Evolutionary conservation across 768 basidiomycete genomes (phyloP).

Genomic region (Daedalea quercina): DNA sequence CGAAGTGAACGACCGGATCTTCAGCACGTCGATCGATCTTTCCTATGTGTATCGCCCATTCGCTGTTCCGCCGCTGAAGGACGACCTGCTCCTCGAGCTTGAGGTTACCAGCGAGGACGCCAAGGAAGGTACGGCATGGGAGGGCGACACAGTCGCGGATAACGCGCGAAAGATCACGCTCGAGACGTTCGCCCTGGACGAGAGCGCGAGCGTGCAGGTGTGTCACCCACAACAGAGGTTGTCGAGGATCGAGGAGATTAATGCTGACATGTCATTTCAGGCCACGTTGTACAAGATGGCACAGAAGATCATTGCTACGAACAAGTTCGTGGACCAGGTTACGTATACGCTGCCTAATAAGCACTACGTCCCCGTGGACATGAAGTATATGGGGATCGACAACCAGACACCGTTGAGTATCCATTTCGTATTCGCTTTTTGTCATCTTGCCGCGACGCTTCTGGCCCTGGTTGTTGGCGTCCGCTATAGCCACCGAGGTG

Average conservation of each 20-base stretch:
- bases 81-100: conserved; percentile 49
- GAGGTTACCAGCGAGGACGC: conserved; percentile 23
- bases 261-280: conserved; percentile 31
- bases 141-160: conserved; percentile 43
- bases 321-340: conserved; percentile 50
- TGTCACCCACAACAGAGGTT: conserved; percentile 12
- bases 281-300: conserved; percentile 92
- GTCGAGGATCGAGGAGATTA: neutral
- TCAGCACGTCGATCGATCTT: conserved; percentile 83
- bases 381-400: conserved; percentile 65
- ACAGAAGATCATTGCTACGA: conserved; percentile 61
- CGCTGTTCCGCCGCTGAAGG: conserved; percentile 38
- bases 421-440: conserved; percentile 3
- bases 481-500: no score
- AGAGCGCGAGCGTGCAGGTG: conserved; percentile 91
- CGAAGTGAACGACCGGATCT: conserved; percentile 82
- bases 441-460: no score
- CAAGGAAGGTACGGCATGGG: conserved; percentile 50
- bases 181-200: conserved; percentile 77
- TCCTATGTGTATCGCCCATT: conserved; percentile 56
- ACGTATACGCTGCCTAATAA: conserved; percentile 86
- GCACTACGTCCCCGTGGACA: conserved; percentile 88
- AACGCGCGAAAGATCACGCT: conserved; percentile 60
- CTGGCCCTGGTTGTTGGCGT: no score
- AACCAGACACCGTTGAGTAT: conserved; percentile 53